phyloP scores from a whole-genome alignment of 331 rosid species.

The Acacia pycnantha region DNA sequence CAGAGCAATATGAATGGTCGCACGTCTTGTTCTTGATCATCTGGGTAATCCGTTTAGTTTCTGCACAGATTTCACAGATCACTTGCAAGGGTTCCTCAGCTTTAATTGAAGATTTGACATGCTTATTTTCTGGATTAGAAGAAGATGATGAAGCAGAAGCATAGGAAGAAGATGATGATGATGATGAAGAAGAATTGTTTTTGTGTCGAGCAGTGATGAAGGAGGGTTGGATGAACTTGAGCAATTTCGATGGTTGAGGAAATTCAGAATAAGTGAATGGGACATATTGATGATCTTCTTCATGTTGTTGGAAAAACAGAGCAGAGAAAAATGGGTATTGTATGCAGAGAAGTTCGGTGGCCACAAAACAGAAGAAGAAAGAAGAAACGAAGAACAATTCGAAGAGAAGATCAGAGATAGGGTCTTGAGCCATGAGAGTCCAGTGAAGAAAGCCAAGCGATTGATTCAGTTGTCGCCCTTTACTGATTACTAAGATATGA shows the following conservation, averaged over 20 bases:
- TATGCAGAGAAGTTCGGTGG: neutral
- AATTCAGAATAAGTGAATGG: neutral
- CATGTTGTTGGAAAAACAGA: neutral
- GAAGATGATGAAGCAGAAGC: neutral
- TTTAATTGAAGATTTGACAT: neutral
- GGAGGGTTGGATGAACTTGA: neutral
- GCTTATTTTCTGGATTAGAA: neutral
- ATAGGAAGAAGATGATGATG: neutral
- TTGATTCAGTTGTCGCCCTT: neutral
- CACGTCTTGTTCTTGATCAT: conserved; percentile 47
- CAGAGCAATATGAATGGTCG: conserved; percentile 56
- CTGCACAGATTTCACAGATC: conserved; percentile 62
- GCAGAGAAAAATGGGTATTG: neutral
- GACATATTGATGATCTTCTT: neutral
- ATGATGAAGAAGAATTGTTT: neutral
- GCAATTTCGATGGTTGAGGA: neutral
- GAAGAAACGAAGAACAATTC: neutral
- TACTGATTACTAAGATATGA: neutral
- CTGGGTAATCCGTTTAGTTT: conserved; percentile 27
- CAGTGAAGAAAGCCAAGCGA: neutral
- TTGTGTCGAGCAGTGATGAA: neutral
- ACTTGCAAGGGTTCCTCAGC: neutral
- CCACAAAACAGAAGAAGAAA: neutral
- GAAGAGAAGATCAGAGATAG: neutral
- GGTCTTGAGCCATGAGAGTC: neutral